A percentile compares a stretch with the other conserved stretches of the same genome.
Evolutionary conservation across 371 early-diverging fungal species (phyloP).

Genomic region (Apophysomyces ossiformis): DNA sequence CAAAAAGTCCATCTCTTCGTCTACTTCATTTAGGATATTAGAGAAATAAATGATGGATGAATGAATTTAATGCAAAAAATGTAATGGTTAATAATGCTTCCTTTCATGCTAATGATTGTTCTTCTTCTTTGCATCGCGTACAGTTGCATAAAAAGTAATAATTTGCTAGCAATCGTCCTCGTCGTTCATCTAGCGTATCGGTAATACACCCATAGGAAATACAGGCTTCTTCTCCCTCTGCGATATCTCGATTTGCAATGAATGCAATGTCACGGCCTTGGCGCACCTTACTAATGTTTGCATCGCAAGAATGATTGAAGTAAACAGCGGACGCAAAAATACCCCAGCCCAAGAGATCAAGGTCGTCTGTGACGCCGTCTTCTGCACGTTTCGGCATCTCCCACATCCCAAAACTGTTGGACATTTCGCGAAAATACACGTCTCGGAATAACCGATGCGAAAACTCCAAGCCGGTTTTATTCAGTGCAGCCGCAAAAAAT

Average conservation of each 20-base stretch:
- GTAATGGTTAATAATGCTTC: background rate
- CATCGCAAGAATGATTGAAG: slow-evolving; percentile 83
- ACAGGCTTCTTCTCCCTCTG: slow-evolving; percentile 67
- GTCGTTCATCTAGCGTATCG: slow-evolving; percentile 43
- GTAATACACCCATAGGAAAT: slow-evolving; percentile 71
- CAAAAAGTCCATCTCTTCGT: slow-evolving; percentile 26
- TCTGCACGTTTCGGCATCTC: slow-evolving; percentile 35
- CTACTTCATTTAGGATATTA: slow-evolving; percentile 44
- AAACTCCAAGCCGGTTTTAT: slow-evolving; percentile 14
- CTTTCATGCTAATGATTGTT: slow-evolving; percentile 13
- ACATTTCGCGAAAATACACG: slow-evolving; percentile 64
- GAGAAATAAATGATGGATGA: slow-evolving; percentile 1
- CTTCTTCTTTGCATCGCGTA: slow-evolving; percentile 61
- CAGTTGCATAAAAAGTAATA: slow-evolving; percentile 80
- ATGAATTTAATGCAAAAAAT: no score
- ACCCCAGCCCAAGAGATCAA: slow-evolving; percentile 65
- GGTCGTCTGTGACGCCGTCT: slow-evolving; percentile 40
- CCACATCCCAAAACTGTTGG: slow-evolving; percentile 74
- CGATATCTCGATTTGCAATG: slow-evolving; percentile 53
- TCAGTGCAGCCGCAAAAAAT: slow-evolving; percentile 22
- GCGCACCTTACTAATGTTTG: slow-evolving; percentile 65
- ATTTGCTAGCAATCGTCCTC: slow-evolving; percentile 52
- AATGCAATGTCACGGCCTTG: slow-evolving; percentile 60
- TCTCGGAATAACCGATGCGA: slow-evolving; percentile 51
- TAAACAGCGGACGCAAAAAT: slow-evolving; percentile 75